A percentile compares a stretch with the other conserved stretches of the same genome.
These are phyloP conservation scores for Saccharomyces uvarum DNA, from an alignment of 1,139 yeast species.

Conservation along the genomic window DNA sequence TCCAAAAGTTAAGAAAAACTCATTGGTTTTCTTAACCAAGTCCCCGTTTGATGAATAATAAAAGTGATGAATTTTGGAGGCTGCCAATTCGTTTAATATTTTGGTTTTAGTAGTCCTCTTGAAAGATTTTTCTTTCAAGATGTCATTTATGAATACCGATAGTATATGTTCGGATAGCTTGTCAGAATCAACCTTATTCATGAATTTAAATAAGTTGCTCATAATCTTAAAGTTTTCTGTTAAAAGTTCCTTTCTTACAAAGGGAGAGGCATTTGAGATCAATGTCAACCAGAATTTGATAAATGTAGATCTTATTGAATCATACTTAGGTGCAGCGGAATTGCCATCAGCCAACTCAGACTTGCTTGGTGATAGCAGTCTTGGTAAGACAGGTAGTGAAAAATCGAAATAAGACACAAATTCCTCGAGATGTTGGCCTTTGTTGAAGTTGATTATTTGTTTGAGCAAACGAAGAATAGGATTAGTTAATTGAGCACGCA, in stretches of 20 bases:
- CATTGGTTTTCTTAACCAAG: constrained; percentile 35
- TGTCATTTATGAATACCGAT: constrained; percentile 40
- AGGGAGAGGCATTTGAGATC: constrained; percentile 41
- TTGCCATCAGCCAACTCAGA: constrained; percentile 36
- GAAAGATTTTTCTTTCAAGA: constrained; percentile 55
- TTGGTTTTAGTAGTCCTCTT: constrained; percentile 65
- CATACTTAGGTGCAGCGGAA: constrained; percentile 30
- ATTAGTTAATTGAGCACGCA: constrained; percentile 52
- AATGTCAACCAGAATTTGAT: constrained; percentile 55
- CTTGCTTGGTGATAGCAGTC: constrained; percentile 50
- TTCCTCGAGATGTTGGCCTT: constrained; percentile 47
- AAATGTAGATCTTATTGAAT: constrained; percentile 49
- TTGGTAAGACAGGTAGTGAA: constrained; percentile 52
- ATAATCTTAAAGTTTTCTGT: constrained; percentile 50
- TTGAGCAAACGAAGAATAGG: constrained; percentile 53
- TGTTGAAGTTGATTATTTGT: constrained; percentile 43
- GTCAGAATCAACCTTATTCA: constrained; percentile 48
- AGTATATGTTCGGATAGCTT: constrained; percentile 40
- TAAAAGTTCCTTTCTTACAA: constrained; percentile 57
- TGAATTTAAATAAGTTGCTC: constrained; percentile 56
- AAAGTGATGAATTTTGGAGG: constrained; percentile 50
- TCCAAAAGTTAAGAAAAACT: constrained; percentile 45
- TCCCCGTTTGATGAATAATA: constrained; percentile 38
- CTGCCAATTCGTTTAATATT: constrained; percentile 69
- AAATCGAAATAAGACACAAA: constrained; percentile 64